These are phyloP conservation scores for Aspergillus cristatus DNA, from an alignment of 495 filamentous ascomycete genomes.

Conservation along the genomic window DNA sequence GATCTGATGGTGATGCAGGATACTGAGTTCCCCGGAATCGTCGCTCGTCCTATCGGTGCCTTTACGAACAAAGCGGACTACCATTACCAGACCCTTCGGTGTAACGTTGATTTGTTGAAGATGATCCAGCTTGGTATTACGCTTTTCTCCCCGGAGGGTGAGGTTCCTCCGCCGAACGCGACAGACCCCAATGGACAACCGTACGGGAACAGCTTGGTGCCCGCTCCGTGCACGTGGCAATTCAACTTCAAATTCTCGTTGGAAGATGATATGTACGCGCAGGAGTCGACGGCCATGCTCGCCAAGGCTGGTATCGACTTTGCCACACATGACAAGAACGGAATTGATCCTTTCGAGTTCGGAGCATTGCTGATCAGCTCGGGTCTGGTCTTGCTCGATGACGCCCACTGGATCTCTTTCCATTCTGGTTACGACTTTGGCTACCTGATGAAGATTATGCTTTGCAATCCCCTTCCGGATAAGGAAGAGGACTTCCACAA, in stretches of 20 bases:
- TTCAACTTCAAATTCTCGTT: conserved; percentile 98
- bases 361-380: conserved; percentile 83
- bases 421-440: conserved; percentile 99
- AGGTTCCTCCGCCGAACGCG: conserved; percentile 62
- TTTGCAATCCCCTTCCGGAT: conserved; percentile 67
- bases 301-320: conserved; percentile 86
- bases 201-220: conserved; percentile 45
- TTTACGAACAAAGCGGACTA: conserved; percentile 94
- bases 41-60: conserved; percentile 86
- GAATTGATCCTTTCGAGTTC: conserved; percentile 87
- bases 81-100: conserved; percentile 94
- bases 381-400: conserved; percentile 77
- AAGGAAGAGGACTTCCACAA: conserved; percentile 82
- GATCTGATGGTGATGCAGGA: conserved; percentile 61
- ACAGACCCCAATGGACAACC: conserved; percentile 46
- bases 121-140: conserved; percentile 96
- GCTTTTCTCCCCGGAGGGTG: conserved; percentile 78
- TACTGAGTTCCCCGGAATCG: conserved; percentile 94
- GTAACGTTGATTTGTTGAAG: conserved; percentile 93
- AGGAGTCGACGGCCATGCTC: conserved; percentile 82
- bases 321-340: conserved; percentile 64
- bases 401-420: conserved; percentile 93
- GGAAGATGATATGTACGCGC: conserved; percentile 91
- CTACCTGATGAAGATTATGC: conserved; percentile 88
- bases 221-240: conserved; percentile 86